A percentile compares a stretch with the other conserved stretches of the same genome.
Evolutionary conservation across 2,329 filamentous ascomycete genomes (phyloP).

Genomic region (Neopestalotiopsis sp.): DNA sequence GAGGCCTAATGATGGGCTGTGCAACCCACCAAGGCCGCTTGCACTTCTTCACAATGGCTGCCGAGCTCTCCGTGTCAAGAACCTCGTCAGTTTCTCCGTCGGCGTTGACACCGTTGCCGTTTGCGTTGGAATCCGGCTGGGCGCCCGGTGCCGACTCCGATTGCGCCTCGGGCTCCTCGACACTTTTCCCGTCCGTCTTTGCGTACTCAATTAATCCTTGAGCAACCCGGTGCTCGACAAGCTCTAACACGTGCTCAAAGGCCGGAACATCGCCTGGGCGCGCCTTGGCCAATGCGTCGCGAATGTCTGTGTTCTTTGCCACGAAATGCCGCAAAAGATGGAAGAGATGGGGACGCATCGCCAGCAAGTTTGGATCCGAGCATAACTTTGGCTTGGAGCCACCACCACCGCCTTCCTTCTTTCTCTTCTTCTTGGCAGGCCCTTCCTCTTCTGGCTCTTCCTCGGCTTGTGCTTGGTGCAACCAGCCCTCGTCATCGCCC

Average conservation of each 20-base stretch:
- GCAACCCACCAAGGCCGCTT: slow-evolving; percentile 88
- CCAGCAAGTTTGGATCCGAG: slow-evolving; percentile 67
- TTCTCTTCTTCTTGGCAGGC: slow-evolving; percentile 48
- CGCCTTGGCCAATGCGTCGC: slow-evolving; percentile 78
- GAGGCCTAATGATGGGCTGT: slow-evolving; percentile 83
- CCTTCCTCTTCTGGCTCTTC: slow-evolving; percentile 41
- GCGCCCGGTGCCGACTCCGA: slow-evolving; percentile 27
- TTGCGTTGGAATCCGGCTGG: slow-evolving; percentile 34
- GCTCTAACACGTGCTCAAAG: slow-evolving; percentile 76
- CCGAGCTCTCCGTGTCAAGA: slow-evolving; percentile 61
- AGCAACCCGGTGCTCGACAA: slow-evolving; percentile 78
- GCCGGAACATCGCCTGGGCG: slow-evolving; percentile 73
- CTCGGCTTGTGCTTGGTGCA: slow-evolving; percentile 40
- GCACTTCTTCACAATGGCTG: slow-evolving; percentile 73
- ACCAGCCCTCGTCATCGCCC: slow-evolving; percentile 55
- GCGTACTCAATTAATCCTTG: slow-evolving; percentile 73
- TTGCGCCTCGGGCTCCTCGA: slow-evolving; percentile 40
- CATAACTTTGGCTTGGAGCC: slow-evolving; percentile 47
- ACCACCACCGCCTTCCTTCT: slow-evolving; percentile 47
- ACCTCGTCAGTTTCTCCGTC: slow-evolving; percentile 34
- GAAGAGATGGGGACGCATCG: slow-evolving; percentile 92
- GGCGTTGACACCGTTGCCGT: slow-evolving; percentile 26
- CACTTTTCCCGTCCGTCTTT: slow-evolving; percentile 53
- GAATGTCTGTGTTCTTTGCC: slow-evolving; percentile 77
- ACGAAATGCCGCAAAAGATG: slow-evolving; percentile 86